Percentiles rank a stretch among this genome's conserved stretches.
phyloP scores from a whole-genome alignment of 768 basidiomycete genomes.

The Cytidiella melzeri region DNA sequence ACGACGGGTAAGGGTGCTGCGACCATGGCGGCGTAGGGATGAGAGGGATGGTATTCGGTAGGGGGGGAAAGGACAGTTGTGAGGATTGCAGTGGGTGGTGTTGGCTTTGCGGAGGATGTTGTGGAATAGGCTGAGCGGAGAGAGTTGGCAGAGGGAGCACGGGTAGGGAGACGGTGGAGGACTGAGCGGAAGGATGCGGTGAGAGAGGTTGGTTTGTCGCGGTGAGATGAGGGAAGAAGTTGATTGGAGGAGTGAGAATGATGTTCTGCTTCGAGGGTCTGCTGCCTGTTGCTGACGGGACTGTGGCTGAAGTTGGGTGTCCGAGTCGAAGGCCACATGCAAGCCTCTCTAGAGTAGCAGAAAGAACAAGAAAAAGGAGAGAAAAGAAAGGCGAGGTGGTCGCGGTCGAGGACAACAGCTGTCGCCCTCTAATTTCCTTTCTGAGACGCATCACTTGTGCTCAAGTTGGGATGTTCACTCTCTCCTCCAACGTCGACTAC shows the following conservation, averaged over 20 bases:
- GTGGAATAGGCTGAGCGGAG: conserved; percentile 39
- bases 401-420: too few relatives aligned
- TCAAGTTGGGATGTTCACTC: too few relatives aligned
- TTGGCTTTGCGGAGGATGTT: conserved; percentile 18
- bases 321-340: conserved; percentile 10
- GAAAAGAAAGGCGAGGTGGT: too few relatives aligned
- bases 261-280: conserved; percentile 14
- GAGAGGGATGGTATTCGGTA: conserved; percentile 32
- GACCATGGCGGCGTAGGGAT: conserved; percentile 57
- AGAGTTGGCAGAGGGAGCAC: conserved; percentile 43
- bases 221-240: conserved; percentile 11
- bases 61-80: conserved; percentile 28
- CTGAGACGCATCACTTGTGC: too few relatives aligned
- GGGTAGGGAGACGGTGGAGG: conserved; percentile 41
- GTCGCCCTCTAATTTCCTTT: too few relatives aligned
- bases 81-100: conserved; percentile 21
- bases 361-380: too few relatives aligned
- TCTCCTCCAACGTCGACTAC: too few relatives aligned
- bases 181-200: conserved; percentile 42
- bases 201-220: conserved; percentile 14
- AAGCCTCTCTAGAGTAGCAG: too few relatives aligned
- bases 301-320: conserved; percentile 10
- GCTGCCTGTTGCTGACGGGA: conserved; percentile 4
- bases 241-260: conserved; percentile 21
- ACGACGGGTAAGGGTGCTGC: conserved; percentile 69